Base-by-base conservation (phyloP, 2,329 filamentous ascomycete species). In the Pyricularia pennisetigena region DNA sequence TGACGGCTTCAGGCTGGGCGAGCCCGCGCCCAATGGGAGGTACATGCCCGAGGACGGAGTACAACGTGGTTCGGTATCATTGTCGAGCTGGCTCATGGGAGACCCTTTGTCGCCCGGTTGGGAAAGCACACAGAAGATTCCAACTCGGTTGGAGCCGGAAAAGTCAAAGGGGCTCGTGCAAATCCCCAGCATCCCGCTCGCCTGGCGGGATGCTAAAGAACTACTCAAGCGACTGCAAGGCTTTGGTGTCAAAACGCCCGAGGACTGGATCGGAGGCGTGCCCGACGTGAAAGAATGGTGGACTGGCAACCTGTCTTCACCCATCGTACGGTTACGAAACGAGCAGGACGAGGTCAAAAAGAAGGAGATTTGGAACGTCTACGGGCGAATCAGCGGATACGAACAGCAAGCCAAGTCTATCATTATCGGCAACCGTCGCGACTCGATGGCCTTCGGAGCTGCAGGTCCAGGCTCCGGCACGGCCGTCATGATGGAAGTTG, bases 21-120 rank as follows among this genome's bases (percentile, higher is more conserved):
- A 88, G 0, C 83, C 87, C 0, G 93, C 89, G 72, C 94, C 94
- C 0, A 74, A 90, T 28, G 84, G 92, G 95, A 74, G 91, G 89
- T 64, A 91, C 97, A 2, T 28, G 24, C 23, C 59, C 24, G 59
- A 28, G 12, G 24, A 28, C 14, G 24, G 59, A 7, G 59, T 62
- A 28, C 59, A 62, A 26, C 85, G 94, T 74, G 94, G 90, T 4
- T 86, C 88, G 4, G 95, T 97, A 29, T 90, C 90, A 70, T 79
- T 97, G 73, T 90, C 92, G 95, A 76, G 94, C 88, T 93, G 89
- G 87, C 86, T 97, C 4, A 79, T 96, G 0, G 95, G 95, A 54
- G 95, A 99, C 78, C 90, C 94, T n/a, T 83, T 98, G 63, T 97
- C 93, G 0, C 95, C 95, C 2, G 94, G 94, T 4, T 94, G 88